These are phyloP conservation scores for Pseudozyma tsukubaensis DNA, from an alignment of 1,284 basidiomycete species.

Conservation along the genomic window DNA sequence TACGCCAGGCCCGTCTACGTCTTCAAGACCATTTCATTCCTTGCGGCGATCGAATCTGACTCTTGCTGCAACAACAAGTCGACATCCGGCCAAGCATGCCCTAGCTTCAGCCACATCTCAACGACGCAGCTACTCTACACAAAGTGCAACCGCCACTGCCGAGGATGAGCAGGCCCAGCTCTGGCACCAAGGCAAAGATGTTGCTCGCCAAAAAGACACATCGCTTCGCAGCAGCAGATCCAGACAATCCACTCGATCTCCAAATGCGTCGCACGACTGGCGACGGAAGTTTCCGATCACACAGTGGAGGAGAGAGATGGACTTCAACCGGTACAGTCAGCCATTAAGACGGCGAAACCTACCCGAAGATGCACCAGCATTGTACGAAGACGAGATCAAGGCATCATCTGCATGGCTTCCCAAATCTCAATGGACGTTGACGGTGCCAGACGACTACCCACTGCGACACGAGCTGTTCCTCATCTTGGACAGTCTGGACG, in stretches of 20 bases:
- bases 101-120: background rate
- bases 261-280: constrained; percentile 18
- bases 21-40: background rate
- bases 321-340: constrained; percentile 33
- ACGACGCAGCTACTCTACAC: constrained; percentile 17
- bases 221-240: background rate
- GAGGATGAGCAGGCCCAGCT: background rate
- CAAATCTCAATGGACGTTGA: constrained; percentile 19
- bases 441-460: constrained; percentile 27
- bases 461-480: constrained; percentile 30
- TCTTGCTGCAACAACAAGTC: background rate
- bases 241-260: background rate
- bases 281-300: constrained; percentile 29
- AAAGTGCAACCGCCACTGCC: constrained; percentile 5
- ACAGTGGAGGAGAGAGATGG: constrained; percentile 36
- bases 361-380: constrained; percentile 32
- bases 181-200: constrained; percentile 4
- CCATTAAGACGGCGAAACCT: constrained; percentile 23
- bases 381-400: constrained; percentile 42
- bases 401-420: constrained; percentile 29
- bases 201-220: background rate
- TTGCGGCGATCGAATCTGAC: background rate
- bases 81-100: background rate
- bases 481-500: constrained; percentile 40
- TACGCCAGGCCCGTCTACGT: constrained; percentile 10